Conservation (phyloP, 768 basidiomycete species). For the Suillus spraguei region DNA sequence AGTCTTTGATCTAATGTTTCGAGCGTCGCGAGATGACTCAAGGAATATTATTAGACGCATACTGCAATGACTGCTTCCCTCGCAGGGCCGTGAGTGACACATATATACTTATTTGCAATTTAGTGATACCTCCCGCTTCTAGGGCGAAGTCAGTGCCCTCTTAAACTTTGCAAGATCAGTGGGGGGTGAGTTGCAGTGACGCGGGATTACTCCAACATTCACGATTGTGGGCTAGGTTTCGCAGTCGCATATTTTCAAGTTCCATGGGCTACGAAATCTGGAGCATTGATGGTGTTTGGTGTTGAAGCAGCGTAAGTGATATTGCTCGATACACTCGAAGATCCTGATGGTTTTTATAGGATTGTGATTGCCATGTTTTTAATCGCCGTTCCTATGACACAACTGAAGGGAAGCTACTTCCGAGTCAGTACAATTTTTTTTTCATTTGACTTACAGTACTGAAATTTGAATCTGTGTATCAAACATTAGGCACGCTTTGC, state of each 20-base stretch:
- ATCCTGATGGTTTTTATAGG: slow-evolving; percentile 18
- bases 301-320: slow-evolving; percentile 39
- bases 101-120: background rate
- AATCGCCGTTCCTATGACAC: slow-evolving; percentile 38
- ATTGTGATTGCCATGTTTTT: slow-evolving; percentile 37
- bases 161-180: slow-evolving; percentile 43
- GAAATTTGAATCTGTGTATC: background rate
- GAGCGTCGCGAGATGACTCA: background rate
- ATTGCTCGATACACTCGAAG: background rate
- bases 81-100: slow-evolving; percentile 24
- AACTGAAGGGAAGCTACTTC: slow-evolving; percentile 36
- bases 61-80: slow-evolving; percentile 42
- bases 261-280: slow-evolving; percentile 39
- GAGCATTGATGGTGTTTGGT: slow-evolving; percentile 38
- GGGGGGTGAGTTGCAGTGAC: slow-evolving; percentile 24
- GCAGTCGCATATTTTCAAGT: slow-evolving; percentile 44
- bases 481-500: slow-evolving; percentile 25
- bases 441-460: background rate
- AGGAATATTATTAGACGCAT: slow-evolving; percentile 31
- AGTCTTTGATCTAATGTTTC: slow-evolving; percentile 12
- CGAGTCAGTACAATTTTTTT: slow-evolving; percentile 27
- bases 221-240: slow-evolving; percentile 28
- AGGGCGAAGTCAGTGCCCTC: slow-evolving; percentile 41
- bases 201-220: background rate
- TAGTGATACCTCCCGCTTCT: background rate